These are phyloP conservation scores for Clarireedia paspali DNA, from an alignment of 2,329 filamentous ascomycete species.

Conservation along the genomic window DNA sequence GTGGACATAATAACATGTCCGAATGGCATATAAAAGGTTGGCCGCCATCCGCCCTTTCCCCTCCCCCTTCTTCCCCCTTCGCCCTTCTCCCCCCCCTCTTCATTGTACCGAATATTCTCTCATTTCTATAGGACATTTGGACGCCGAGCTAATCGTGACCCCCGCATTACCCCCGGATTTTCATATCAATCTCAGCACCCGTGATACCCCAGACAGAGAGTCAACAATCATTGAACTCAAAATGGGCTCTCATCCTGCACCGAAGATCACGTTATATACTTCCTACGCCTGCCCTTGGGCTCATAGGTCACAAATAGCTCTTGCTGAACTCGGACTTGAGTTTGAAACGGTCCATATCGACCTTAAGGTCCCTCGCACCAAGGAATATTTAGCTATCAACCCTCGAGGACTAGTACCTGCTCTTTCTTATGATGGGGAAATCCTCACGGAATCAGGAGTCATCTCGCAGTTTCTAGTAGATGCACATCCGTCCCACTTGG, in stretches of 20 bases:
- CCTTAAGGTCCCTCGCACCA: conserved; percentile 57
- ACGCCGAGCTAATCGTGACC: conserved; percentile 10
- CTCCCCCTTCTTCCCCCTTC: background rate
- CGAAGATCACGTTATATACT: conserved; percentile 15
- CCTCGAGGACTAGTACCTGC: conserved; percentile 71
- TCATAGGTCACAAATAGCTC: conserved; percentile 66
- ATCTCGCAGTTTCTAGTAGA: conserved; percentile 67
- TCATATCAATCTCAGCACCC: conserved; percentile 5
- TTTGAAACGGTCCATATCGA: conserved; percentile 70
- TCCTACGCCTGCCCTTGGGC: conserved; percentile 57
- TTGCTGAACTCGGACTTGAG: conserved; percentile 56
- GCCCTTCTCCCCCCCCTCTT: background rate
- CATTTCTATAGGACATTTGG: conserved; percentile 6
- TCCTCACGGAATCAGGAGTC: conserved; percentile 66
- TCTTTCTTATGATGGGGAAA: conserved; percentile 57
- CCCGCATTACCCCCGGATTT: conserved; percentile 7
- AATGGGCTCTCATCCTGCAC: conserved; percentile 9
- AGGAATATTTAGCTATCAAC: conserved; percentile 71
- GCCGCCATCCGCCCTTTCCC: background rate
- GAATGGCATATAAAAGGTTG: conserved; percentile 12
- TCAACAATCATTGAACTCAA: conserved; percentile 9
- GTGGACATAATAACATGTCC: conserved; percentile 6
- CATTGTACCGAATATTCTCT: background rate
- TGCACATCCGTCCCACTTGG: conserved; percentile 57
- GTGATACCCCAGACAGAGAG: conserved; percentile 6